A percentile compares a stretch with the other conserved stretches of the same genome.
These are phyloP conservation scores for Chlorella sp. DNA, from an alignment of 139 green algal species.

Conservation along the genomic window DNA sequence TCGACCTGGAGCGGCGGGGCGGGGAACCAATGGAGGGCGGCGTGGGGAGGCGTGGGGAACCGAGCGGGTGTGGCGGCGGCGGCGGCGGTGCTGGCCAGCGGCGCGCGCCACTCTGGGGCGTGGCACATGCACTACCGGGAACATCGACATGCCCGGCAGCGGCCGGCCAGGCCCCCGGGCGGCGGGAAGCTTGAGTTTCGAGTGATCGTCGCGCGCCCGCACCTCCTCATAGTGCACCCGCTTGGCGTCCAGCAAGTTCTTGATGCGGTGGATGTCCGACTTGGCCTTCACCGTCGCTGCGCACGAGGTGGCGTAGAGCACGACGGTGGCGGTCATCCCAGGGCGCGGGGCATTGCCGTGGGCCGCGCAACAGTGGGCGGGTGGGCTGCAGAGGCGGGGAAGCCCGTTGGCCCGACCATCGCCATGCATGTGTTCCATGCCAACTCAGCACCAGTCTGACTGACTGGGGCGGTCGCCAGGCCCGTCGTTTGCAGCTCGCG, in stretches of 20 bases:
- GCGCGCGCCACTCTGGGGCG: not conserved
- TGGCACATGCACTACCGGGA: not conserved
- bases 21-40: not conserved
- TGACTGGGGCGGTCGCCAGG: no score
- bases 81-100: not conserved
- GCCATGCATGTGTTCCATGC: not conserved
- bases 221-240: slow-evolving; percentile 61
- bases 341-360: no score
- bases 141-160: no score
- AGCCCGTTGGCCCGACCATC: no score
- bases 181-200: no score
- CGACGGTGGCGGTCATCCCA: slow-evolving; percentile 17
- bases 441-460: not conserved
- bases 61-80: not conserved
- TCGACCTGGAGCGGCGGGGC: slow-evolving; percentile 57
- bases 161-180: not conserved
- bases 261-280: slow-evolving; percentile 58
- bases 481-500: no score
- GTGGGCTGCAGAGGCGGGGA: no score
- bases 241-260: slow-evolving; percentile 63
- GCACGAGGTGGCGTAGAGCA: slow-evolving; percentile 60
- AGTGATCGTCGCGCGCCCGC: not conserved
- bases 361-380: not conserved
- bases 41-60: no score
- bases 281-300: slow-evolving; percentile 56